Conservation (phyloP, 1,284 basidiomycete genomes). For the Lentinula novae-zelandiae region DNA sequence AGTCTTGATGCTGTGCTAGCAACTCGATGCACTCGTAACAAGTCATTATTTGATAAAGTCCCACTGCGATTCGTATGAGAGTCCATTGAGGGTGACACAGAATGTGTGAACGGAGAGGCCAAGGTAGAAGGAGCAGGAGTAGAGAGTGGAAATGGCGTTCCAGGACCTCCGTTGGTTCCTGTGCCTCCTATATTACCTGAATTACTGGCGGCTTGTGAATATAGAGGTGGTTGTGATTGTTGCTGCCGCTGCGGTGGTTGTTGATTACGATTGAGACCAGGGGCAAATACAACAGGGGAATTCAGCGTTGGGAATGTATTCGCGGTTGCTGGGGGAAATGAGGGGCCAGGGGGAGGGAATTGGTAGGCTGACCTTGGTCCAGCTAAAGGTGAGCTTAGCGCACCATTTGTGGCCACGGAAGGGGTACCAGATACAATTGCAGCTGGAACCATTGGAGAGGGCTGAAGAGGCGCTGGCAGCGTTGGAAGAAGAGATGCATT, state of each 20-base stretch:
- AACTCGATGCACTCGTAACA: background rate
- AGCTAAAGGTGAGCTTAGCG: conserved; percentile 12
- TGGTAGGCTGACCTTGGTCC: conserved; percentile 13
- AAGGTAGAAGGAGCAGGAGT: background rate
- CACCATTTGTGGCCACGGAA: conserved; percentile 16
- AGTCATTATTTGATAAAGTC: background rate
- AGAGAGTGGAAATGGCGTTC: background rate
- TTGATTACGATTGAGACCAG: background rate
- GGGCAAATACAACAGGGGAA: background rate
- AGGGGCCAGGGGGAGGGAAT: background rate
- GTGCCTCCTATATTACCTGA: background rate
- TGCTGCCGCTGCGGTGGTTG: background rate
- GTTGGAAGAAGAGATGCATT: conserved; percentile 53
- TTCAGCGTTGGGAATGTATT: conserved; percentile 8
- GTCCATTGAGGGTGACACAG: background rate
- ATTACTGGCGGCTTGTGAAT: background rate
- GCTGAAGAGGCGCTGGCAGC: conserved; percentile 60
- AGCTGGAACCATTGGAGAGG: conserved; percentile 41
- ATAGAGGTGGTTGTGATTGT: background rate
- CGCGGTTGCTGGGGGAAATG: background rate
- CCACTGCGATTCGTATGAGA: background rate
- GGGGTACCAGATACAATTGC: conserved; percentile 2
- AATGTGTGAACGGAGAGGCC: background rate
- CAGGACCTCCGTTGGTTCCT: background rate
- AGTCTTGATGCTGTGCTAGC: background rate